phyloP scores from a whole-genome alignment of 331 rosid genomes.

The Telfairia occidentalis region DNA sequence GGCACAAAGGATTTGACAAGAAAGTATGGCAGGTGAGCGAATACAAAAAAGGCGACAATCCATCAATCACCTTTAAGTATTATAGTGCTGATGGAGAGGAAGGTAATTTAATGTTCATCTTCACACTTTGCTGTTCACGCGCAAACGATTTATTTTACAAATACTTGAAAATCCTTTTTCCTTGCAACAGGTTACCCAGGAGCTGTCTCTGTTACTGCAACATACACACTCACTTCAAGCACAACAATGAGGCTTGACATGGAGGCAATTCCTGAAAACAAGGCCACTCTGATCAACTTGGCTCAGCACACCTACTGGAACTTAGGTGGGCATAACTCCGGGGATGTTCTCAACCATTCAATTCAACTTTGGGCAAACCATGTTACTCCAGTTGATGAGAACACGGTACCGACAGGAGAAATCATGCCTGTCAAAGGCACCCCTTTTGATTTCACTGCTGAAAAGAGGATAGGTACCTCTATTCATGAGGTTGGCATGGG shows the following conservation, averaged over 20 bases:
- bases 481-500: constrained; percentile 65
- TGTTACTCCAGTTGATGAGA: constrained; percentile 64
- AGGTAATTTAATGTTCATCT: constrained; percentile 33
- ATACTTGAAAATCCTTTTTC: background rate
- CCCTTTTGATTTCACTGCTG: constrained; percentile 66
- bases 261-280: constrained; percentile 81
- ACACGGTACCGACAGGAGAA: constrained; percentile 63
- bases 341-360: constrained; percentile 57
- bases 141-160: background rate
- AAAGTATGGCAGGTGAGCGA: constrained; percentile 70
- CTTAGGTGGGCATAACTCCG: constrained; percentile 76
- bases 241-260: constrained; percentile 84
- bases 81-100: constrained; percentile 77
- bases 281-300: constrained; percentile 66
- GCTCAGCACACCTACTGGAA: constrained; percentile 99
- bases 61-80: constrained; percentile 66
- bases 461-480: constrained; percentile 55
- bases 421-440: constrained; percentile 63
- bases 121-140: background rate
- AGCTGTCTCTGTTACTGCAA: constrained; percentile 57
- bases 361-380: constrained; percentile 62
- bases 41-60: constrained; percentile 44
- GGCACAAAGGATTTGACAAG: constrained; percentile 74
- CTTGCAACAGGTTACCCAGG: constrained; percentile 29
- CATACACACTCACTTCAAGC: constrained; percentile 61